Evolutionary conservation across 345 rosid species (phyloP), one percentile per base, ranked within the genome.

Genomic region (Trapa bicornis): DNA sequence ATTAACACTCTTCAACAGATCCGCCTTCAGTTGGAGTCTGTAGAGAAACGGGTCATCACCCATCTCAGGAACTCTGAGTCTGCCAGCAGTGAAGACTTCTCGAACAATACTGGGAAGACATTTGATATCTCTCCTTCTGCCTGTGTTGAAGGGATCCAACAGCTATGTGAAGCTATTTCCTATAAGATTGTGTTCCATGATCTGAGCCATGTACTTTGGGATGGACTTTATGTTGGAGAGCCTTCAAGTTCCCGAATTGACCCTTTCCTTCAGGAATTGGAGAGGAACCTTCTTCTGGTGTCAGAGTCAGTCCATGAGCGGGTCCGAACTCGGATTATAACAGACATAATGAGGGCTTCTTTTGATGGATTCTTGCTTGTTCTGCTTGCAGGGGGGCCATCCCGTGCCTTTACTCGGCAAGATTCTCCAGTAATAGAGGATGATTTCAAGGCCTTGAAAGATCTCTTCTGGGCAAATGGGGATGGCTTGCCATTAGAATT

Each of bases 61-160:
- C 99, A 85, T 78, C 78, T 94, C 72, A 84, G 99, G 74, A 94
- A 94, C 80, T 91, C 92, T 36, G 97, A 94, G 72, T 91, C 91
- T 54, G 96, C 99, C 74, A 82, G 80, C 43, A 82, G 75, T 1
- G 97, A 91, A 72, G 99, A 91, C 73, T 91, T 94, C 50, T 85
- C 97, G 35, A 87, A 85, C 56, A 95, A 89, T 50, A 80, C 89
- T 68, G 87, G 83, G 4, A 89, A 89, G 81, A 94, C 84, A 78
- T 94, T 89, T 62, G 96, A 94, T 65, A 86, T 87, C 68, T 79
- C 96, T 57, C 96, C 91, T 61, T 72, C 81, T 12, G 93, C 93
- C 53, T 94, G 99, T 72, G 78, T 83, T 33, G 96, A 91, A 85
- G 95, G 89, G 3, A 89, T 94, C 72, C 97, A 89, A 71, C 96